Evolutionary conservation across 2,329 filamentous ascomycete species (phyloP), one percentile per base, ranked within the genome.

Genomic region (Claviceps cyperi): DNA sequence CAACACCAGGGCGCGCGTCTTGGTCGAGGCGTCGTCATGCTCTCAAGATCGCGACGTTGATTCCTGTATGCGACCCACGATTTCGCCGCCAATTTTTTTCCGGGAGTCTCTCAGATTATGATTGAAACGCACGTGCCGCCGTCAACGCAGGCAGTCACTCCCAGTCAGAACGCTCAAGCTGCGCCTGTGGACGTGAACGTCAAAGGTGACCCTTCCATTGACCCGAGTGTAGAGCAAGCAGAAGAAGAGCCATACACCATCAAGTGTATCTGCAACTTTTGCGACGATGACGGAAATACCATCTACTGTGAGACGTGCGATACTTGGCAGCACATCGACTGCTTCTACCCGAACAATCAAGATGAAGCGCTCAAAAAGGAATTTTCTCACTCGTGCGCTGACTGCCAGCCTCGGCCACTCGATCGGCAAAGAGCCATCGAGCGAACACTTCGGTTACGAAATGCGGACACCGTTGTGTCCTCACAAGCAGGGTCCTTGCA

Each of bases 311-410:
- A 97, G 65, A 80, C 76, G 52, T 98, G 92, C 74, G 86, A 95
- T 64, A 92, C 89, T 47, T 98, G 92, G 92, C 92, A 98, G 69
- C 92, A 98, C 68, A 94, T 95, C 60, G 83, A 89, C 64, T 98
- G 92, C 69, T 97, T 94, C 69, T 97, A 97, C 65, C 79, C 79
- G 21, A 66, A 78, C 55, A 86, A 87, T 59, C 77, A 80, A 63
- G 77, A 81, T 65, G 75, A 86, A 73, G 76, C 85, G 69, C 69
- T 90, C 65, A 67, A 83, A 72, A 75, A 79, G 52, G 76, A 80
- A 59, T 85, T 83, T 60, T 75, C 86, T 51, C 91, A 98, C 70
- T 87, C 83, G 50, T 98, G 92, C 70, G 80, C 81, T 60, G 88
- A 95, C 59, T 98, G 92, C 71, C 80, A 84, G 53, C 89, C 90